Base-by-base conservation (phyloP, 2,329 filamentous ascomycete genomes). In the Sporothrix pallida region DNA sequence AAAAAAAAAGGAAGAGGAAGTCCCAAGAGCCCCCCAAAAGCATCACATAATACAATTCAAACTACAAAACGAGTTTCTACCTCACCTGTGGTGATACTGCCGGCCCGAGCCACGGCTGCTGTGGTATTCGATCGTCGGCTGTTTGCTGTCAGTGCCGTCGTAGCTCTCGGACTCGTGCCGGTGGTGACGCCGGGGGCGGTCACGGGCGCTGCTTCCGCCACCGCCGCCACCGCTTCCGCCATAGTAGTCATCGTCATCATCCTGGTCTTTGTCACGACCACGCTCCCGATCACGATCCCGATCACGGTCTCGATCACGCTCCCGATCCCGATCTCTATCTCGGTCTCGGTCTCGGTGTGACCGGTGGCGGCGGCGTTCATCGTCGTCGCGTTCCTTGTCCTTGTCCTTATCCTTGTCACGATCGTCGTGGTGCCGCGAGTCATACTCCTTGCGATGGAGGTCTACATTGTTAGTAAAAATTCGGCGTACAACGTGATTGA, bases 391-490 rank as follows among this genome's bases (percentile, higher is more conserved):
- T 26, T 37, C 46, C 20, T 50, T 68, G 46, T 68, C 65, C 46
- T 52, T 68, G 13, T 72, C 26, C 42, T 62, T 67, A 10, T 69
- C 67, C 26, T 69, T 67, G 50, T 46, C 52, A 3, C 48, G 48
- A 13, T 54, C 65, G n/a, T 69, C 65, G 4, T 69, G 46, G 7
- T 69, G 65, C 20, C 46, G 54, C 2, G 52, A 23, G 65, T 83
- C 83, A 62, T 79, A 77, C 74, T 85, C 83, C 70, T 83, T 84
- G 70, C 82, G 81, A 46, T 80, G 81, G 72, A 78, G 80, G n/a
- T 82, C 81, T 81, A 62, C 42, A 58, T 46, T 42, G 15, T 20
- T 31, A 10, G 20, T 44, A 48, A 26, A 4, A 0, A 46, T 12
- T 12, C 54, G 65, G 70, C 17, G 4, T 7, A n/a, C 23, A 23